Conservation (phyloP, 176 grass and related monocot species). For the Guadua angustifolia region DNA sequence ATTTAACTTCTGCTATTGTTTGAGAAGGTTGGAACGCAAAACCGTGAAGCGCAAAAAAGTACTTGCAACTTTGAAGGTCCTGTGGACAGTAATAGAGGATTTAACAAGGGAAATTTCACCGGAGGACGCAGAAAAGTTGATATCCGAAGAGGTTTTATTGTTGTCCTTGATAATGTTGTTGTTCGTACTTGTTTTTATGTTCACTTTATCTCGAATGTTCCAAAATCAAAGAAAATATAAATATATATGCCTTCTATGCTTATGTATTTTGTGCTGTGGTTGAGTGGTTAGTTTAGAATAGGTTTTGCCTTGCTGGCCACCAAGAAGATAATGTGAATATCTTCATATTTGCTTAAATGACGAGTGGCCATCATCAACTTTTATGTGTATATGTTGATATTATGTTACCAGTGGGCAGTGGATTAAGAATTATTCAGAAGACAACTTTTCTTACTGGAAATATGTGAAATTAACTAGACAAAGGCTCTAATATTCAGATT, state of each 20-base stretch:
- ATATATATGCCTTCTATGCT: background rate
- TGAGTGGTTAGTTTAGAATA: background rate
- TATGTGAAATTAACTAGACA: slow-evolving; percentile 12
- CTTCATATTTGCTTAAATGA: slow-evolving; percentile 2
- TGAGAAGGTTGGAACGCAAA: slow-evolving; percentile 83
- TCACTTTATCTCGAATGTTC: slow-evolving; percentile 8
- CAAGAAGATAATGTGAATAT: background rate
- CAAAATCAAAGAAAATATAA: background rate
- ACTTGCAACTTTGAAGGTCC: slow-evolving; percentile 81
- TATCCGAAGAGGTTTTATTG: slow-evolving; percentile 82
- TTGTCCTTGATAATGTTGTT: slow-evolving; percentile 34
- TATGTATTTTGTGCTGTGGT: slow-evolving; percentile 4
- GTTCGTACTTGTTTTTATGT: slow-evolving; percentile 2
- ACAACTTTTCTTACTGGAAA: background rate
- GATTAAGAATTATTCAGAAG: background rate
- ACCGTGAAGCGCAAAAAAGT: slow-evolving; percentile 85
- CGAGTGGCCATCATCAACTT: background rate
- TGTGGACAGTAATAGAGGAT: slow-evolving; percentile 87
- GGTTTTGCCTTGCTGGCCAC: background rate
- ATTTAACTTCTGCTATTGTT: slow-evolving; percentile 22
- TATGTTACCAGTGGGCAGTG: background rate
- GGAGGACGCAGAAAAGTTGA: slow-evolving; percentile 77
- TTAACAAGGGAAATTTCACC: slow-evolving; percentile 81
- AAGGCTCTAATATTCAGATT: background rate
- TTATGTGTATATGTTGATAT: background rate